Evolutionary conservation across 1,284 basidiomycete species (phyloP), one percentile per base, ranked within the genome.

Genomic region (Volvariella surrecta): DNA sequence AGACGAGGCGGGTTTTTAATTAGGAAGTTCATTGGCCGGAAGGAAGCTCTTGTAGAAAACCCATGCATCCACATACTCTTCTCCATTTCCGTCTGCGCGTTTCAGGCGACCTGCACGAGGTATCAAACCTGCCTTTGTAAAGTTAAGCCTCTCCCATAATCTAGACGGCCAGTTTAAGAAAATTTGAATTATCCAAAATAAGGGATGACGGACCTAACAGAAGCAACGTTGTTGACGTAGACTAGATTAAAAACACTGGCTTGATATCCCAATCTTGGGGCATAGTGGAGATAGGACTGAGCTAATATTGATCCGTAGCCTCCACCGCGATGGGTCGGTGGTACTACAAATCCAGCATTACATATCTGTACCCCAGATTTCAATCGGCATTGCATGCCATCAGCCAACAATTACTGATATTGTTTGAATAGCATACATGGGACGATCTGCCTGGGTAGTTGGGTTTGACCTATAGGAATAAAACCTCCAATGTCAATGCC

Each of bases 241-340:
- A 96, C 92, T 38, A 97, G 73, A 59, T 97, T 97, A 72, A 96
- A 97, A 13, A 97, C 89, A 53, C 86, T 91, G 0, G 79, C 89
- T 52, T 80, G 73, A 67, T 94, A 97, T 7, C 92, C 85, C 19
- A 89, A 64, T 28, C 64, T 66, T 0, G 89, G 92, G 0, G 77
- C 94, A 54, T 89, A 92, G 57, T 88, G 66, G 9, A 95, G 66
- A 64, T 81, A 97, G 3, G 87, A 88, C 48, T 74, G 75, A 1
- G 86, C 92, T 21, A 97, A 76, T 1, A 79, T 68, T 24, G 67
- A 64, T 9, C 91, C 92, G 50, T 89, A 74, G 32, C 87, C 83
- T 32, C 71, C 65, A 3, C 80, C 81, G 20, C 91, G 74, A 42
- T 82, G 77, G 0, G 56, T 50, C 2, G 75, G 73, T 6, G 86